A percentile compares a stretch with the other conserved stretches of the same genome.
Conservation (phyloP, 306 rosid genomes). For the Casuarina cunninghamiana region DNA sequence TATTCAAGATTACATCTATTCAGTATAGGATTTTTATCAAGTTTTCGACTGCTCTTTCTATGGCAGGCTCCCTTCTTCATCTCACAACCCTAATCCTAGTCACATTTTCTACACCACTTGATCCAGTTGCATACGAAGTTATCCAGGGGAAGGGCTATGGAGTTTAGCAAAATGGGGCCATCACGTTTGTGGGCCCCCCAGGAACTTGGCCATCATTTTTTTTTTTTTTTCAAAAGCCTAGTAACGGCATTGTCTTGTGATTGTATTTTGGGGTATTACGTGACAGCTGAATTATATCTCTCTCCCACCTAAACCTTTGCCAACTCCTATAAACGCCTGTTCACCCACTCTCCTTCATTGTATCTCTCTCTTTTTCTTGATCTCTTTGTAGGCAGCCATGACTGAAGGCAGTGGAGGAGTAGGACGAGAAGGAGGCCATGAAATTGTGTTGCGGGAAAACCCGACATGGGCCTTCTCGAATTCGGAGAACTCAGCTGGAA, state of each 20-base stretch:
- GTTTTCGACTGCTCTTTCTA: too few relatives aligned
- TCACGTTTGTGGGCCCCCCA: slow-evolving; percentile 35
- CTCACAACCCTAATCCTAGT: too few relatives aligned
- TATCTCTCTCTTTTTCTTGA: not conserved
- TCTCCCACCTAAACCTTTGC: slow-evolving; percentile 14
- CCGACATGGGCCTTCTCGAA: slow-evolving; percentile 31
- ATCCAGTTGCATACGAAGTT: too few relatives aligned
- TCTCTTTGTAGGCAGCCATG: slow-evolving; percentile 19
- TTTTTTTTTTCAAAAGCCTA: slow-evolving; percentile 27
- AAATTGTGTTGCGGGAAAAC: slow-evolving; percentile 23
- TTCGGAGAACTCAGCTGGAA: slow-evolving; percentile 22
- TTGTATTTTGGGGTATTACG: slow-evolving; percentile 43
- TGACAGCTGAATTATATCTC: slow-evolving; percentile 6
- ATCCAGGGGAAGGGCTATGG: too few relatives aligned
- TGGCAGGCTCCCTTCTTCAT: too few relatives aligned
- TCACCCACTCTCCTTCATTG: not conserved
- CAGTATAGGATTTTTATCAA: too few relatives aligned
- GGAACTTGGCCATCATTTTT: slow-evolving; percentile 31
- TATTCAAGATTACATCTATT: too few relatives aligned
- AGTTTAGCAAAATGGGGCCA: slow-evolving; percentile 22
- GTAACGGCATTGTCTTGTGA: slow-evolving; percentile 52
- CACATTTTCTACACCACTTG: too few relatives aligned
- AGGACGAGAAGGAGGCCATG: not conserved
- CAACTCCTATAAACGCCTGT: slow-evolving; percentile 31
- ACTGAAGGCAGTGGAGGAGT: slow-evolving; percentile 3